Base-by-base conservation (phyloP, 306 rosid genomes). In the Glycine tomentella region DNA sequence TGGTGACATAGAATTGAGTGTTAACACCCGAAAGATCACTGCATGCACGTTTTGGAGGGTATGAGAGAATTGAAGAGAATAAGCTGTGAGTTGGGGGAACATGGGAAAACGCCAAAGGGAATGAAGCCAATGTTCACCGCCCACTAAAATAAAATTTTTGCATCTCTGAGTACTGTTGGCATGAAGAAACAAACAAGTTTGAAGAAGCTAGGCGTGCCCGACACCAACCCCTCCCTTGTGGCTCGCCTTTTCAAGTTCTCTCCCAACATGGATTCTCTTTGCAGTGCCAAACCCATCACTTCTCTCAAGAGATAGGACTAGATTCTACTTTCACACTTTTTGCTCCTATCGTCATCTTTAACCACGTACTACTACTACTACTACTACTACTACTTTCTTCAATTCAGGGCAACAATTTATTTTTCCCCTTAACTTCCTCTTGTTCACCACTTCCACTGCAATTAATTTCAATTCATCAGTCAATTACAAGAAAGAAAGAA, bases 211-310 rank as follows among this genome's bases (percentile, higher is more conserved):
- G 80, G 90, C 94, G 89, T 90, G 90, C 90, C 87, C 89, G 92
- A 90, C 94, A 88, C 88, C 79, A 71, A 80, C 61, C 63, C 59
- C 76, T 36, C 77, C 7, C 44, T 36, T 56, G 16, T 84, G 95
- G 97, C 95, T 87, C 97, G 40, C 72, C 95, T 90, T 93, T 93
- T 88, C 80, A 89, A 91, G 97, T 88, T 91, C 50, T 68, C 50
- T 8, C 9, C 89, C 89, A 89, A 88, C 59, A 87, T 84, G 89
- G 93, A 94, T 91, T 91, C 98, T 87, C 90, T 85, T 90, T 91
- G 76, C 85, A 84, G 82, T 76, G 75, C 82, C 79, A 90, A 90
- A 75, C 92, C 90, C 92, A 58, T 89, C 97, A 87, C 98, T 87
- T 87, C 89, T 83, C 85, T 92, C 95, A 80, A 92, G 91, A 88